Base-by-base conservation (phyloP, 1,139 yeast genomes). In the Protomyces macrosporus region DNA sequence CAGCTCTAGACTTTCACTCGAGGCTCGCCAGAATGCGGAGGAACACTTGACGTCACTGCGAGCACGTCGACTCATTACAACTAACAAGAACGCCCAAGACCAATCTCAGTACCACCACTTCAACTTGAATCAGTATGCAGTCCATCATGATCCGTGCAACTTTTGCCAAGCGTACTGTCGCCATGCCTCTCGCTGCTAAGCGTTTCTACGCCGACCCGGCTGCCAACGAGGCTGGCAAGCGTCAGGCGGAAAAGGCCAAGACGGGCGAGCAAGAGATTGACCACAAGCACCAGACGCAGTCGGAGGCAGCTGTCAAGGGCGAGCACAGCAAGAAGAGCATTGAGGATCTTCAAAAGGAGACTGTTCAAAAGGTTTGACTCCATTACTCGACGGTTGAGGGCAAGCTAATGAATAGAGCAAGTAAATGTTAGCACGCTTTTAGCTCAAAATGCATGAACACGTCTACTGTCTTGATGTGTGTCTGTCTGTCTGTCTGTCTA, bases 241-340 rank as follows among this genome's bases (percentile, higher is more conserved):
- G 32, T 34, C 62, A 58, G 45, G 62, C 62, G n/a, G 62, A 58
- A 16, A 51, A 58, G 35, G 62, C 62, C 6, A 51, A 58, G 56
- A 34, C 23, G 33, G 62, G 62, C 45, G 33, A 16, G 30, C 62
- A 58, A 52, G 62, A 58, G 39, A 23, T 58, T 39, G 62, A 58
- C 56, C 36, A 36, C n/a, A 56, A 51, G 33, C 62, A 58, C 53
- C 62, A 58, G 56, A 58, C 62, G 5, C 52, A 58, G 51, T 58
- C 62, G 10, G 62, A 58, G 52, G 56, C 55, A 7, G 62, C 62
- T 32, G 62, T 58, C 36, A 32, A 34, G 55, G 62, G 62, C 10
- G 62, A 58, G 53, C 42, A 52, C 42, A 36, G 36, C 62, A 48
- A 58, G 45, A 51, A 58, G 62, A 45, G 54, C 52, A 58, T 58